phyloP scores from a whole-genome alignment of 257 asterid genomes.

The Solanum sejunctum region DNA sequence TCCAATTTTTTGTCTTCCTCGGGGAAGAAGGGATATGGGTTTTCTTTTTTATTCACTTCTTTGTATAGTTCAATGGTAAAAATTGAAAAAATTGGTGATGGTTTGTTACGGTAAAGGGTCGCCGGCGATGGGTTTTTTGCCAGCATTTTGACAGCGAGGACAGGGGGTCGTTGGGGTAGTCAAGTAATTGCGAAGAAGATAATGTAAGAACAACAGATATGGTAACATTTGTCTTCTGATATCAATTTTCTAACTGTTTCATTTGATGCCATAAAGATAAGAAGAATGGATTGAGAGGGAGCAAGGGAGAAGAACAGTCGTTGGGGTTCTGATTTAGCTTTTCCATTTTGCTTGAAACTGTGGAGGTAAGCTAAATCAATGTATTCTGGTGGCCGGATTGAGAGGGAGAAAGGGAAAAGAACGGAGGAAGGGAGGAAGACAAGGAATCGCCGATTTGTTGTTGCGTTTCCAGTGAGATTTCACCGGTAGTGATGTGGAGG shows the following conservation, averaged over 20 bases:
- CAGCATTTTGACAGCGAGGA: too few species aligned
- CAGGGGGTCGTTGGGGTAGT: neutral
- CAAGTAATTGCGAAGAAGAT: neutral
- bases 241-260: neutral
- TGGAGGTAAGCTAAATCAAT: neutral
- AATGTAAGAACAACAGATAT: neutral
- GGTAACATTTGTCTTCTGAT: neutral
- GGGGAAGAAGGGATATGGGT: neutral
- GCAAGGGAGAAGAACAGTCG: constrained; percentile 41
- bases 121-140: too few species aligned
- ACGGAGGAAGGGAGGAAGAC: too few species aligned
- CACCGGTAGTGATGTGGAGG: too few species aligned
- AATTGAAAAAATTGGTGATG: neutral
- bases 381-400: too few species aligned
- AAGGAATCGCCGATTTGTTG: too few species aligned
- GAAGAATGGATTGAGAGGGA: neutral
- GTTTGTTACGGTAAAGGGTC: neutral
- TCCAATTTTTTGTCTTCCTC: neutral
- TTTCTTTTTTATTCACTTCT: neutral
- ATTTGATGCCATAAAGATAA: neutral
- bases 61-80: neutral
- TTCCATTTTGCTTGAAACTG: neutral
- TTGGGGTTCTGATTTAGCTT: neutral
- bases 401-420: too few species aligned
- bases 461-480: too few species aligned